Conservation (phyloP, 2,329 filamentous ascomycete genomes). For the Colletotrichum sp. region DNA sequence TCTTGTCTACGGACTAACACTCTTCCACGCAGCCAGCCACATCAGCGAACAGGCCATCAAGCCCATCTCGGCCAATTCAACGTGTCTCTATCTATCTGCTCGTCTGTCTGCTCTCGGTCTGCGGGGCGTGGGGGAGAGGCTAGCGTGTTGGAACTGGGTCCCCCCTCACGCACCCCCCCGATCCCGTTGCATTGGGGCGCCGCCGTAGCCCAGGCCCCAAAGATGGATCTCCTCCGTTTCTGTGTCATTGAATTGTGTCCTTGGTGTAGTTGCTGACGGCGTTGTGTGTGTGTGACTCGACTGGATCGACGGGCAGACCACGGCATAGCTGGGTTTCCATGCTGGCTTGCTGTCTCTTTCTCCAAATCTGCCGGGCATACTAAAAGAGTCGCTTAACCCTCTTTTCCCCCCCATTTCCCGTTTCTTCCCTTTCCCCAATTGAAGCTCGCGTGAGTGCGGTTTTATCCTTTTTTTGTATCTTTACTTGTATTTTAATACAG, state of each 20-base stretch:
- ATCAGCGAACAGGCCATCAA: background rate
- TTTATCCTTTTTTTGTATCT: background rate
- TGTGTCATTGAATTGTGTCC: constrained; percentile 21
- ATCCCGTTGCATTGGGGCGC: constrained; percentile 16
- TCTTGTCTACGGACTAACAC: background rate
- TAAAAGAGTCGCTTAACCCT: constrained; percentile 11
- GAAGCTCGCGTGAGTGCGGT: background rate
- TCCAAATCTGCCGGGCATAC: constrained; percentile 1
- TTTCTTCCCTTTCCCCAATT: background rate
- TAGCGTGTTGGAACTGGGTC: background rate
- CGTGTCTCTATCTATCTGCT: background rate
- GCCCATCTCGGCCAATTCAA: background rate
- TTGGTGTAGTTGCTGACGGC: background rate
- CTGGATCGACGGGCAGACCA: background rate
- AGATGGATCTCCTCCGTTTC: background rate
- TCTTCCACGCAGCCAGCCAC: background rate
- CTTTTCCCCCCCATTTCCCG: background rate
- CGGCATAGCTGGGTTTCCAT: background rate
- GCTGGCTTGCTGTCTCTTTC: background rate
- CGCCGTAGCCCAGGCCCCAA: background rate
- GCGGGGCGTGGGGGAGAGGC: constrained; percentile 16
- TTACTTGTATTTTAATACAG: background rate
- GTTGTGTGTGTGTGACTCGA: constrained; percentile 5
- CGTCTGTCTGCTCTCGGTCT: background rate
- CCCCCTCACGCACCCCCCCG: background rate